Evolutionary conservation across 2,329 filamentous ascomycete genomes (phyloP).

Genomic region (Rutstroemia sp.): DNA sequence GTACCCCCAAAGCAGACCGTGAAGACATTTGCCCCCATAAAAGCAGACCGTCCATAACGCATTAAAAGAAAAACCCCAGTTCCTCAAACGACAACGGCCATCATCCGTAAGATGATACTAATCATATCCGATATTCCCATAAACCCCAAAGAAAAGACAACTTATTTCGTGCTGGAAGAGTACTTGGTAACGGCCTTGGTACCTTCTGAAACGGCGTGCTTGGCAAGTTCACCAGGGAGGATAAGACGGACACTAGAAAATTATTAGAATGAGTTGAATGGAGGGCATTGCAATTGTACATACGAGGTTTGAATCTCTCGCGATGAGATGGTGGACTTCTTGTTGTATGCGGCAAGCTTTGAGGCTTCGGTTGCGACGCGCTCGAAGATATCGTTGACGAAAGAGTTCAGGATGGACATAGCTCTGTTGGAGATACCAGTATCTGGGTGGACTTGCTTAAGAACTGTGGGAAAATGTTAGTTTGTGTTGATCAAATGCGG

Average conservation of each 20-base stretch:
- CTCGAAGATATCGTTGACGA: conserved; percentile 99
- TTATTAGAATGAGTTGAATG: background rate
- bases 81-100: conserved; percentile 22
- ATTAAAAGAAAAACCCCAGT: conserved; percentile 44
- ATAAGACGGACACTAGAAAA: conserved; percentile 73
- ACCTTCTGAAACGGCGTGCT: conserved; percentile 98
- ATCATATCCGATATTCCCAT: conserved; percentile 44
- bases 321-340: conserved; percentile 99
- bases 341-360: conserved; percentile 99
- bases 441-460: conserved; percentile 99
- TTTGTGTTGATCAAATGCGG: conserved; percentile 5
- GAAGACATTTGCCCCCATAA: conserved; percentile 60
- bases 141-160: conserved; percentile 47
- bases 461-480: conserved; percentile 51
- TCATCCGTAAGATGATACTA: conserved; percentile 30
- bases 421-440: conserved; percentile 99
- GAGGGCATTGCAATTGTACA: conserved; percentile 25
- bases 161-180: conserved; percentile 98
- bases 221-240: conserved; percentile 95
- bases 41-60: conserved; percentile 66
- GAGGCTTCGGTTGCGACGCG: conserved; percentile 96
- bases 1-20: conserved; percentile 61
- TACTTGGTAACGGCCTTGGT: conserved; percentile 99
- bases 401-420: conserved; percentile 99
- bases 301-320: conserved; percentile 98